Percentiles rank a stretch among this genome's conserved stretches.
These are phyloP conservation scores for Nevesoporus exiguus DNA, from an alignment of 768 basidiomycete species.

Conservation along the genomic window DNA sequence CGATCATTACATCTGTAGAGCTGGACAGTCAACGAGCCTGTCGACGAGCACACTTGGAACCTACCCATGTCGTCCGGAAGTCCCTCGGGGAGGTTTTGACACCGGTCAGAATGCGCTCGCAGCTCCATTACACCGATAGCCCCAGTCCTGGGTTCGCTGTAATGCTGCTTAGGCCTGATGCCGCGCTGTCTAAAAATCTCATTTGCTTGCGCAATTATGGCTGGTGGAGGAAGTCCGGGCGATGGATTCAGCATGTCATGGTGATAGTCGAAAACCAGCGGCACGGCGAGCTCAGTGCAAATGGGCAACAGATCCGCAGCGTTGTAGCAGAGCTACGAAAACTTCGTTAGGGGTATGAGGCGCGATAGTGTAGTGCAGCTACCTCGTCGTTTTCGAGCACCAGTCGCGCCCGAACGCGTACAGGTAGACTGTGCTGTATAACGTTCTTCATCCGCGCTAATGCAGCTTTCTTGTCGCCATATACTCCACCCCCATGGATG, in stretches of 20 bases:
- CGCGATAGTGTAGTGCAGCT: neutral
- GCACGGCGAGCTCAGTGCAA: constrained; percentile 79
- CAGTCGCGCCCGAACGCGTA: constrained; percentile 64
- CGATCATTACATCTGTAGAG: constrained; percentile 78
- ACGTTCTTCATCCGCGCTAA: constrained; percentile 70
- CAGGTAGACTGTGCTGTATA: constrained; percentile 54
- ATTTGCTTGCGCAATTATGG: constrained; percentile 73
- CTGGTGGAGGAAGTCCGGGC: constrained; percentile 49
- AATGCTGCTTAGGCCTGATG: constrained; percentile 88
- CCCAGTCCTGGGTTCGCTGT: constrained; percentile 85
- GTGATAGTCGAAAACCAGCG: constrained; percentile 76
- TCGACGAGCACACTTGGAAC: constrained; percentile 9
- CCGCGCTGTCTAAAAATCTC: constrained; percentile 71
- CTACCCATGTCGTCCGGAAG: constrained; percentile 66
- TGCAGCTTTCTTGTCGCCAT: constrained; percentile 73
- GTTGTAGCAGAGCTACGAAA: constrained; percentile 68
- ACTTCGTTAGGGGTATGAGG: neutral
- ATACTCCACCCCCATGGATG: constrained; percentile 82
- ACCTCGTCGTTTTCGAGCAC: constrained; percentile 97
- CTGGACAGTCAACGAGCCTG: neutral
- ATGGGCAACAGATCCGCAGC: constrained; percentile 85
- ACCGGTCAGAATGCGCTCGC: constrained; percentile 84
- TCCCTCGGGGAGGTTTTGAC: constrained; percentile 59
- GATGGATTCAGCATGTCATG: constrained; percentile 72
- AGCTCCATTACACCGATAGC: constrained; percentile 81